phyloP scores from a whole-genome alignment of 2,329 filamentous ascomycete genomes.

The Colletotrichum orbiculare region DNA sequence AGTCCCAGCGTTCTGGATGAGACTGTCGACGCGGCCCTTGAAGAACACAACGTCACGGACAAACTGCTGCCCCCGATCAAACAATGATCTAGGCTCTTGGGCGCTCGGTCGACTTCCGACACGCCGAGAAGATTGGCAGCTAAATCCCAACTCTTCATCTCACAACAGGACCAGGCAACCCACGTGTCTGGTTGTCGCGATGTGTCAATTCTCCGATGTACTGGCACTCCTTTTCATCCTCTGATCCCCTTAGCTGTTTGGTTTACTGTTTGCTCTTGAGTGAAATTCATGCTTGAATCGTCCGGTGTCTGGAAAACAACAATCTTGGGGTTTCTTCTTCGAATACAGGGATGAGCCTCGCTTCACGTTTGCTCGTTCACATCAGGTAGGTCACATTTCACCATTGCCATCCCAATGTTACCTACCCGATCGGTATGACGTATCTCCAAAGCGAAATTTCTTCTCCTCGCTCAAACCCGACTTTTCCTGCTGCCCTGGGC shows the following conservation, averaged over 20 bases:
- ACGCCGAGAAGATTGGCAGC: not conserved
- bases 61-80: slow-evolving; percentile 17
- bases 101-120: slow-evolving; percentile 33
- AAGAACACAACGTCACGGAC: slow-evolving; percentile 7
- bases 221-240: not conserved
- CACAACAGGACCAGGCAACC: not conserved
- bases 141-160: not conserved
- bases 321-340: slow-evolving; percentile 5
- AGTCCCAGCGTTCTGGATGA: slow-evolving; percentile 28
- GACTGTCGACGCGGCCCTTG: slow-evolving; percentile 16
- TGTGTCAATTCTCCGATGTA: not conserved
- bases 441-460: slow-evolving; percentile 19
- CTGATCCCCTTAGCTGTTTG: slow-evolving; percentile 9
- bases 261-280: slow-evolving; percentile 23
- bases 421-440: slow-evolving; percentile 26
- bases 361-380: not conserved
- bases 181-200: slow-evolving; percentile 6
- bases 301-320: slow-evolving; percentile 28
- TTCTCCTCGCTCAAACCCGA: not conserved
- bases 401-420: slow-evolving; percentile 11
- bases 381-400: slow-evolving; percentile 27
- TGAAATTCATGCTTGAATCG: slow-evolving; percentile 27
- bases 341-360: slow-evolving; percentile 15
- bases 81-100: not conserved
- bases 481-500: not conserved